These are phyloP conservation scores for Phytopythium sindhum DNA, from an alignment of 352 stramenopile species.

Conservation along the genomic window DNA sequence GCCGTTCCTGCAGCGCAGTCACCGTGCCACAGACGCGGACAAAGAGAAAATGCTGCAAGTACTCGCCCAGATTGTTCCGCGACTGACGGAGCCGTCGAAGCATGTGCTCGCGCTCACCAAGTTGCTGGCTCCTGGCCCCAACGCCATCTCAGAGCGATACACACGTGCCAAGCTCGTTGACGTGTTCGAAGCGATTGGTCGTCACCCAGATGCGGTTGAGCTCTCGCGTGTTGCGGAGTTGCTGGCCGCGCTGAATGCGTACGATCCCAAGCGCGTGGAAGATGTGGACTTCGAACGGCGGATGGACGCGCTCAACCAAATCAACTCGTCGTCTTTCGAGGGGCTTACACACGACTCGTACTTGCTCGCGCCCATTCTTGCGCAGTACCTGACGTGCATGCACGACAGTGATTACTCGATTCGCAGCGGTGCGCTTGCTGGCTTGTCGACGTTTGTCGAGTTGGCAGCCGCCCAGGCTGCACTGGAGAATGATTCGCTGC, in stretches of 20 bases:
- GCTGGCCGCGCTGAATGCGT: conserved; percentile 68
- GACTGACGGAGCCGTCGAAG: conserved; percentile 67
- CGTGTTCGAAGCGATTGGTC: conserved; percentile 66
- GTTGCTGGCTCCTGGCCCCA: conserved; percentile 67
- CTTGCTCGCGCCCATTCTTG: conserved; percentile 71
- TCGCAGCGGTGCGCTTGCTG: conserved; percentile 61
- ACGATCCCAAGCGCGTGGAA: conserved; percentile 75
- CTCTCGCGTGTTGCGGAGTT: conserved; percentile 43
- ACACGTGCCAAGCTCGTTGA: conserved; percentile 60
- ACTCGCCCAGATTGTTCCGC: conserved; percentile 67
- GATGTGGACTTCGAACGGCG: conserved; percentile 83
- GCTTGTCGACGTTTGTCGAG: conserved; percentile 49
- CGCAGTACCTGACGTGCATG: conserved; percentile 80
- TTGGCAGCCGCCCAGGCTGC: conserved; percentile 35
- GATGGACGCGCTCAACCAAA: conserved; percentile 63
- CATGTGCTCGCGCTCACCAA: conserved; percentile 77
- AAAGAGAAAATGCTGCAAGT: conserved; percentile 83
- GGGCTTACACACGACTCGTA: conserved; percentile 55
- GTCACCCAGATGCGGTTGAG: conserved; percentile 26
- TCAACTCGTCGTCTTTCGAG: conserved; percentile 64
- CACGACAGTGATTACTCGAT: conserved; percentile 85
- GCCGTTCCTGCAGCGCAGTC: conserved; percentile 81
- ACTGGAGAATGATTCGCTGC: conserved; percentile 7
- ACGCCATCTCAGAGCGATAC: conserved; percentile 61
- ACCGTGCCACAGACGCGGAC: conserved; percentile 66